These are phyloP conservation scores for Lupinus albus DNA, from an alignment of 306 rosid genomes.

Conservation along the genomic window DNA sequence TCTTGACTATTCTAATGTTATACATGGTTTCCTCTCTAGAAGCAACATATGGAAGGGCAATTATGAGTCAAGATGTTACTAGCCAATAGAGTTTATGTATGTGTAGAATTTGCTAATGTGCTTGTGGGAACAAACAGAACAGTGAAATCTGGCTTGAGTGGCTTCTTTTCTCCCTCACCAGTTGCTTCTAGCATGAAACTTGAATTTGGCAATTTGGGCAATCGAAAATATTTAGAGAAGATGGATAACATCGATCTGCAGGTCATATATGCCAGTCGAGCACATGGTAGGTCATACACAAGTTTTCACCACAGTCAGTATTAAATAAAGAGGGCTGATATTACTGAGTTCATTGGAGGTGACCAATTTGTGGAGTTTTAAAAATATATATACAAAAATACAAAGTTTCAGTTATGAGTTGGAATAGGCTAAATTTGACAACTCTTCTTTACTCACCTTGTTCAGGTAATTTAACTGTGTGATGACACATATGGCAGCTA, in stretches of 20 bases:
- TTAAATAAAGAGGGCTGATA: background rate
- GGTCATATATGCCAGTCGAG: background rate
- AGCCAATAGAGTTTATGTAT: background rate
- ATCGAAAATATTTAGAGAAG: background rate
- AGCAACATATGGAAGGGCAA: background rate
- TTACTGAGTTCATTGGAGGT: background rate
- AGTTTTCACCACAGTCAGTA: background rate
- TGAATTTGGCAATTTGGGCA: background rate
- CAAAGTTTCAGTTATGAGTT: constrained; percentile 19
- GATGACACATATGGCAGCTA: constrained; percentile 75
- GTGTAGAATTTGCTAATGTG: background rate
- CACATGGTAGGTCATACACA: background rate
- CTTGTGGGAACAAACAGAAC: background rate
- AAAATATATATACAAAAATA: background rate
- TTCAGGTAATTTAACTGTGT: constrained; percentile 92
- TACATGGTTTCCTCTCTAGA: background rate
- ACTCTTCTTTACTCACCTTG: constrained; percentile 63
- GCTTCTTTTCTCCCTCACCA: background rate
- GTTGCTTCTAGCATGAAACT: background rate
- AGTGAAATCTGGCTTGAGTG: background rate
- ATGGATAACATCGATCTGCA: background rate
- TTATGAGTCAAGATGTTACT: background rate
- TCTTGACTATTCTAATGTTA: background rate
- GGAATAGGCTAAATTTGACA: constrained; percentile 20
- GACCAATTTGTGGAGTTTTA: background rate